Conservation (phyloP, 2,329 filamentous ascomycete genomes). For the Malbranchea zuffiana region DNA sequence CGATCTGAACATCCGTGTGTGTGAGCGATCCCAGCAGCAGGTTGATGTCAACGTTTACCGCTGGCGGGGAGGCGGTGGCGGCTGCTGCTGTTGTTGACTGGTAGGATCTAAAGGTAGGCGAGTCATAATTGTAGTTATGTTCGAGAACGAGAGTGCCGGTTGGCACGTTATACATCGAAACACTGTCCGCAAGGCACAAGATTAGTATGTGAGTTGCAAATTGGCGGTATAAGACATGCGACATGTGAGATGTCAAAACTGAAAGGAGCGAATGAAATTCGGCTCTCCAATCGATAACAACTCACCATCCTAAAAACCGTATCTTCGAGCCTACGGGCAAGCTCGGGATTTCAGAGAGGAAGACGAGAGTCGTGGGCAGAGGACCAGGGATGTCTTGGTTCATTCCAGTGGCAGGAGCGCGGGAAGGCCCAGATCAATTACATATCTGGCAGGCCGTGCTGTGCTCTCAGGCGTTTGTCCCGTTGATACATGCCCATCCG, state of each 20-base stretch:
- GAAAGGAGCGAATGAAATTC: slow-evolving; percentile 5
- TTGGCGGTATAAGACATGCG: not conserved
- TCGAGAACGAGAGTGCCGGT: slow-evolving; percentile 56
- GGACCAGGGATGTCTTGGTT: slow-evolving; percentile 41
- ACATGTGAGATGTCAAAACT: not conserved
- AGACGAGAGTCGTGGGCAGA: slow-evolving; percentile 52
- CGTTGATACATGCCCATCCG: no score
- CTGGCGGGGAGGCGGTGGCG: no score
- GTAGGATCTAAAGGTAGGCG: not conserved
- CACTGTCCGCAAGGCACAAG: slow-evolving; percentile 42
- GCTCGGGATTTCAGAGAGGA: slow-evolving; percentile 50
- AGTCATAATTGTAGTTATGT: slow-evolving; percentile 48
- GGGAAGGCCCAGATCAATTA: no score
- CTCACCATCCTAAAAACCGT: slow-evolving; percentile 84
- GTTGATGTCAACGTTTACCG: slow-evolving; percentile 57
- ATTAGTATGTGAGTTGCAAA: slow-evolving; percentile 6
- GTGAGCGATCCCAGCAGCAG: slow-evolving; percentile 58
- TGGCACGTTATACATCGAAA: slow-evolving; percentile 46
- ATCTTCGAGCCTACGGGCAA: slow-evolving; percentile 60
- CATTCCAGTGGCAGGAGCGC: slow-evolving; percentile 24
- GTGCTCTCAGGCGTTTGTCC: no score
- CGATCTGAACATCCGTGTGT: slow-evolving; percentile 53
- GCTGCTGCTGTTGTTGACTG: slow-evolving; percentile 18
- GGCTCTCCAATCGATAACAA: slow-evolving; percentile 15
- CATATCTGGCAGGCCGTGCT: no score